phyloP scores from a whole-genome alignment of 2,329 filamentous ascomycete species.

The Pyricularia pennisetigena region DNA sequence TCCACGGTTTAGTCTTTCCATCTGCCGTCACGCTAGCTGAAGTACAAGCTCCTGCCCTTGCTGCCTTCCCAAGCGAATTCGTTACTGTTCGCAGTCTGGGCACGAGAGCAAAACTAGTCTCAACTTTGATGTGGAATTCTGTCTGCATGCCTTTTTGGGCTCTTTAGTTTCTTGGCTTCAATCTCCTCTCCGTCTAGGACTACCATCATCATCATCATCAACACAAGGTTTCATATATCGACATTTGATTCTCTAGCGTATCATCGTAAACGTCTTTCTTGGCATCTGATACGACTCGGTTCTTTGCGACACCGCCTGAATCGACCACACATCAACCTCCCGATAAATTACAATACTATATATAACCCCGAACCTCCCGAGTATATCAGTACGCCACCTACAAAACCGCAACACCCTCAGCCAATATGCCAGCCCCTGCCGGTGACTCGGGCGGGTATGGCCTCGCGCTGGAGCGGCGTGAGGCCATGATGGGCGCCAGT shows the following conservation, averaged over 20 bases:
- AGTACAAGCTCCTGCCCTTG: background rate
- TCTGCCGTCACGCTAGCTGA: background rate
- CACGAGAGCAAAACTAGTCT: background rate
- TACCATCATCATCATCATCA: background rate
- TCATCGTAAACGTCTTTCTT: background rate
- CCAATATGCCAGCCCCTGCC: slow-evolving; percentile 28
- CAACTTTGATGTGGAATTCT: background rate
- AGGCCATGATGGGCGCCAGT: slow-evolving; percentile 42
- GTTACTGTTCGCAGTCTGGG: background rate
- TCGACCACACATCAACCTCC: background rate
- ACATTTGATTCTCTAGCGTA: background rate
- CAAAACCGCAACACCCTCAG: background rate
- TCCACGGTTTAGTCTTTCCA: background rate
- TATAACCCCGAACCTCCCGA: no score
- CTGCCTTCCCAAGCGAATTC: background rate
- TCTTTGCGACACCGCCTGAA: background rate
- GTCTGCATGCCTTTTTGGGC: background rate
- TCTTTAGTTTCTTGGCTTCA: background rate
- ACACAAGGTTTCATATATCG: background rate
- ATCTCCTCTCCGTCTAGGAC: background rate
- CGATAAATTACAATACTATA: background rate
- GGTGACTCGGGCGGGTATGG: slow-evolving; percentile 25
- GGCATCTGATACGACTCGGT: background rate
- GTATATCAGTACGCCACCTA: background rate
- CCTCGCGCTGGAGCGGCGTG: slow-evolving; percentile 39